Evolutionary conservation across 2,329 filamentous ascomycete genomes (phyloP), one percentile per base, ranked within the genome.

Genomic region (Alternaria sp.): DNA sequence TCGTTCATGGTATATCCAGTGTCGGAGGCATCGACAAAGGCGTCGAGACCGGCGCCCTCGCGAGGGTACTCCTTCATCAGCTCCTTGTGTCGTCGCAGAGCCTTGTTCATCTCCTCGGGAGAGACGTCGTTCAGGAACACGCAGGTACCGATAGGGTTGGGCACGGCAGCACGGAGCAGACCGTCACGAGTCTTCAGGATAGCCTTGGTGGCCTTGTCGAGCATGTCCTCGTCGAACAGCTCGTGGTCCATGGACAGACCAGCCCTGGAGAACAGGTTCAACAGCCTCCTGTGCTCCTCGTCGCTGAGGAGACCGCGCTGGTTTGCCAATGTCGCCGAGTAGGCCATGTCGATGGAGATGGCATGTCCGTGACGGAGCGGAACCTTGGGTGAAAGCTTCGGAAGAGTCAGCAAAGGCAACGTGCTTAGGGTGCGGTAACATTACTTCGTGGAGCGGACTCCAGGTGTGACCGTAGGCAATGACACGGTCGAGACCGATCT

Each of bases 341-440:
- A 92, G 0, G 90, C 90, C 90, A 92, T 92, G 75, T 92, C 90
- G 65, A 92, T 90, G 3, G 88, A 90, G 69, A 92, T 92, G 68
- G 90, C 90, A 73, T 92, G 90, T 4, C 90, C 90, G 75, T 92
- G 90, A 45, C 90, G 87, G 46, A 92, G 85, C 1, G 90, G 90
- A 0, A 88, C 88, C 55, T 89, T 86, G 0, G 90, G 90, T 0
- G 90, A 84, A 10, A 93, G 85, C 78, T 92, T 50, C 6, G 5
- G 18, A 6, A 45, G 33, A 9, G 55, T 75, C 14, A 76, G 64
- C 25, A 26, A 45, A 43, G 15, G 18, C n/a, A 20, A 10, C 15
- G 10, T 0, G 12, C 4, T 51, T 6, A 21, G 15, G 21, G 20
- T 15, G n/a, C 18, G 21, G 5, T 6, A 20, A 14, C 43, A 70